Base-by-base conservation (phyloP, 1,284 basidiomycete species). In the Cryptococcus neoformans region DNA sequence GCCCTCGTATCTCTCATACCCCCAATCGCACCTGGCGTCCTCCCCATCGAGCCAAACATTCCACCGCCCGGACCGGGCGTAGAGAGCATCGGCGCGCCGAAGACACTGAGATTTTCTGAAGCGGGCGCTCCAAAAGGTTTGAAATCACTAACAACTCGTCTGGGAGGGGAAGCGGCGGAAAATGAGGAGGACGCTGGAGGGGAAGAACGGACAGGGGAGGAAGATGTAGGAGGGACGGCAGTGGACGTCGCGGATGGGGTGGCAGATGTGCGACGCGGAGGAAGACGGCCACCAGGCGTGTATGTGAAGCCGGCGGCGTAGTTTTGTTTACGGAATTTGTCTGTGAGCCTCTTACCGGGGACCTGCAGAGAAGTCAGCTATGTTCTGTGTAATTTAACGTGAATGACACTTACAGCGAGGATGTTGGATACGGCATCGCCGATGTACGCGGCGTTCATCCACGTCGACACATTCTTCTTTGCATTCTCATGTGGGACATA, bases 401-500 rank as follows among this genome's bases (percentile, higher is more conserved):
- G 12, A 47, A 49, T 6, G 21, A 21, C 16, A 76, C 84, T 65
- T 69, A 91, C 93, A 78, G 87, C 86, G 77, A 89, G 87, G 58
- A 99, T 82, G 54, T 86, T 79, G 1, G 89, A 87, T 53, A 87
- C 83, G 2, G 92, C 95, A 35, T 90, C 86, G 0, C 82, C 78
- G 54, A 99, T 78, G 44, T 84, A 83, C 1, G 84, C 79, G 0
- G 94, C 86, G 53, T 86, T 83, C 69, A 83, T 86, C 82, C 95
- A 98, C 1, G 92, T 86, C 39, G 85, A 79, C 12, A 98, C 91
- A 70, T 99, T 99, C 77, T 95, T 90, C 62, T 83, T 82, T 8
- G 92, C 87, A 74, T 95, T 92, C 44, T 88, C 86, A 3, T 87
- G 88, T 16, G 93, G 90, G 63, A 87, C 88, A 80, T 95, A 98